These are phyloP conservation scores for Candida railenensis DNA, from an alignment of 805 yeast genomes.

Conservation along the genomic window DNA sequence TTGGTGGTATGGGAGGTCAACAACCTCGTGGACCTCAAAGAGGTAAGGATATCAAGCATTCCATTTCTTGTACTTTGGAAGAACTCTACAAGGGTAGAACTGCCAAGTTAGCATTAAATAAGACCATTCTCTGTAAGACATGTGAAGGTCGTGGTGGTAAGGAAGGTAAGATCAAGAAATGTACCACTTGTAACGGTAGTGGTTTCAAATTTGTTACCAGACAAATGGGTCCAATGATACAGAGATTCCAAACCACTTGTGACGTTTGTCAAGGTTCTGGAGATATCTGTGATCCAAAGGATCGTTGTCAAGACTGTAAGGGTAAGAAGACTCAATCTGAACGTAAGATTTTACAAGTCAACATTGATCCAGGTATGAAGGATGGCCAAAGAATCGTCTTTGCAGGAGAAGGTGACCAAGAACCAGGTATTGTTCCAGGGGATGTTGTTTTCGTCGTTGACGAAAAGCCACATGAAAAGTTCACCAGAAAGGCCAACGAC, in stretches of 20 bases:
- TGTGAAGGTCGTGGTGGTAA: slow-evolving; percentile 98
- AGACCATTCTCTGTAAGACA: slow-evolving; percentile 80
- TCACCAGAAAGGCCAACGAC: slow-evolving; percentile 88
- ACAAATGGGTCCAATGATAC: slow-evolving; percentile 99
- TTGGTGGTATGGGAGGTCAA: slow-evolving; percentile 57
- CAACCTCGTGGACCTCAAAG: slow-evolving; percentile 81
- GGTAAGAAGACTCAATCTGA: slow-evolving; percentile 88
- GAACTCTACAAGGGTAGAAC: slow-evolving; percentile 93
- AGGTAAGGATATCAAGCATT: slow-evolving; percentile 90
- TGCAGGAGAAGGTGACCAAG: slow-evolving; percentile 97
- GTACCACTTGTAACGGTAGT: slow-evolving; percentile 84
- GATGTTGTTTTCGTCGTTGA: slow-evolving; percentile 91
- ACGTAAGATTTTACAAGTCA: slow-evolving; percentile 91
- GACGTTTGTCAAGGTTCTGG: slow-evolving; percentile 92
- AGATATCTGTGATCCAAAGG: slow-evolving; percentile 80
- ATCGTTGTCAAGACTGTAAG: slow-evolving; percentile 80
- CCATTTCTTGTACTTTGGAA: slow-evolving; percentile 81
- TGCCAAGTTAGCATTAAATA: slow-evolving; percentile 89
- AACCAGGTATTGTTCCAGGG: slow-evolving; percentile 92
- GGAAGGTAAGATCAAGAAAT: slow-evolving; percentile 82
- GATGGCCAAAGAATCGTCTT: slow-evolving; percentile 90
- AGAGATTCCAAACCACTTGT: slow-evolving; percentile 95
- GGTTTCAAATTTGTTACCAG: slow-evolving; percentile 91
- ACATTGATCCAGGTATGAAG: slow-evolving; percentile 95
- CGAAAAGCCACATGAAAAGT: slow-evolving; percentile 81